Evolutionary conservation across 768 basidiomycete genomes (phyloP), one percentile per base, ranked within the genome.

Genomic region (Lepiota venenata): DNA sequence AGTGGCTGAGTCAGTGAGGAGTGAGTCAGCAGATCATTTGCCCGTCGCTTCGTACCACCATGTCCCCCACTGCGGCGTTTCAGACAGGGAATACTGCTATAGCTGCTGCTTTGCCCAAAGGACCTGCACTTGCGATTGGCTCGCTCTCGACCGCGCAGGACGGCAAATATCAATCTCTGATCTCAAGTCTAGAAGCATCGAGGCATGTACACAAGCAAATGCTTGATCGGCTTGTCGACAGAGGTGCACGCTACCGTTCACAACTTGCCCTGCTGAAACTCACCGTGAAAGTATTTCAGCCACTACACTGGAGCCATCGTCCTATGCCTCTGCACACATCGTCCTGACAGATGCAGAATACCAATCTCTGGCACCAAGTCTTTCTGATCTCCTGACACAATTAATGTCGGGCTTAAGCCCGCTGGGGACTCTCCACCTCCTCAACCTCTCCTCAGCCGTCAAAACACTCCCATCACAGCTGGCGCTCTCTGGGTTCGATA

Each of bases 151-250:
- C 91, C 0, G 92, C 91, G 3, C 79, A 83, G 65, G 83, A 91
- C 63, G 93, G 92, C 29, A 79, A 77, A 65, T 93, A 92, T 65
- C 90, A 93, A 66, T 68, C 78, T 1, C 71, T 91, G 57, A 76
- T 91, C 48, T 76, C 82, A 6, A 73, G 76, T 58, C 71, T 92
- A 55, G 80, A 82, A 67, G 68, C 68, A 54, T 75, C 74, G 15
- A 69, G 77, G 57, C 63, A 71, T 32, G 84, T 91, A 27, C 91
- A 94, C 61, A 85, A 80, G 63, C 85, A 92, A 64, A 82, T 94
- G 74, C 71, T 93, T 25, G 92, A 95, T 67, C 77, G 93, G 56
- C 71, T 95, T 57, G 72, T 92, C 14, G 91, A 91, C 68, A 79
- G 81, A 73, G 92, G 92, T 93, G 63, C 49, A 76, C 69, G 14